phyloP scores from a whole-genome alignment of 2,329 filamentous ascomycete genomes.

The Ophiosphaerella herpotricha region DNA sequence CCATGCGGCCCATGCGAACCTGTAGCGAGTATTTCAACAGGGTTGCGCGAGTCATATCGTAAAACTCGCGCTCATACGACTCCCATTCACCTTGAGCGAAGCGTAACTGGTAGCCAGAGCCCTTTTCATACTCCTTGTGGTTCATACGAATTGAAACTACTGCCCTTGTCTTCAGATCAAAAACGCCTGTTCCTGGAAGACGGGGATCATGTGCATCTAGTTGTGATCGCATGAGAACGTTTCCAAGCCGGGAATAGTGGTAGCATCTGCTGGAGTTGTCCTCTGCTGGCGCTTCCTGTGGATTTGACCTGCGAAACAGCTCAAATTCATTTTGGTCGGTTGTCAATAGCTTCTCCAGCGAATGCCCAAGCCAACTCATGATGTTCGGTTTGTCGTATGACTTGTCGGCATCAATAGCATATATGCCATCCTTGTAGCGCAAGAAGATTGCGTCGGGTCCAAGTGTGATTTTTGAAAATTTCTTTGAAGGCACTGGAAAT shows the following conservation, averaged over 20 bases:
- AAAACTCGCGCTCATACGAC: conserved; percentile 94
- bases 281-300: conserved; percentile 70
- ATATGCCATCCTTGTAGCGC: conserved; percentile 79
- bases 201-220: conserved; percentile 87
- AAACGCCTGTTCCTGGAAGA: conserved; percentile 88
- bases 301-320: conserved; percentile 65
- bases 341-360: conserved; percentile 94
- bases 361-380: conserved; percentile 89
- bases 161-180: conserved; percentile 93
- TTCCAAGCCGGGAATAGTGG: conserved; percentile 83
- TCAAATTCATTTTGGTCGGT: conserved; percentile 82
- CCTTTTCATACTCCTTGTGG: conserved; percentile 69
- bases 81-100: conserved; percentile 76
- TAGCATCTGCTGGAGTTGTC: conserved; percentile 65
- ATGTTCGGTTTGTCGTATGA: conserved; percentile 84
- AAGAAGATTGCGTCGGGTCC: conserved; percentile 79
- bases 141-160: conserved; percentile 94
- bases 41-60: conserved; percentile 92
- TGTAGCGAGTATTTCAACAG: conserved; percentile 97
- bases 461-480: conserved; percentile 73
- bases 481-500: conserved; percentile 64
- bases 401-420: conserved; percentile 96
- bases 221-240: conserved; percentile 94
- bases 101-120: conserved; percentile 85
- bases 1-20: conserved; percentile 96